Base-by-base conservation (phyloP, 2,329 filamentous ascomycete species). In the Fusarium newnesense region DNA sequence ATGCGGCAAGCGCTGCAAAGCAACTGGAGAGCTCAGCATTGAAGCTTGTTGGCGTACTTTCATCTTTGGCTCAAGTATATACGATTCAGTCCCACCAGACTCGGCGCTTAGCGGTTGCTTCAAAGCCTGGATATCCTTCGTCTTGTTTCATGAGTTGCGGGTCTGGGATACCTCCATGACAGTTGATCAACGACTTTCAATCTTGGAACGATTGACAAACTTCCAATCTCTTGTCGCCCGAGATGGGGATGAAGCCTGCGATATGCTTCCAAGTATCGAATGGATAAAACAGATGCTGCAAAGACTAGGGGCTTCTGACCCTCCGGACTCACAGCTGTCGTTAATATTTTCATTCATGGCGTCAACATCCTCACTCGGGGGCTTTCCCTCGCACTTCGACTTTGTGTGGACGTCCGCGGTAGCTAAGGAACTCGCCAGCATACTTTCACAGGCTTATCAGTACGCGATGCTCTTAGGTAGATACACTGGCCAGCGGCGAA, bases 231-330 rank as follows among this genome's bases (percentile, higher is more conserved):
- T 54, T 7, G 5, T 54, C 4, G 19, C 19, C 2, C 34, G 5
- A 5, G 7, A 28, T 30, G 24, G 10, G 0, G 50, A 40, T 3
- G 34, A 28, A 30, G 50, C 50, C 12, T 5, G 0, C 26, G 24
- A 54, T 28, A 21, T 54, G 19, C 34, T 54, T n/a, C 50, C 50
- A 13, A 54, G 15, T 5, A 40, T 40, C 4, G n/a, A n/a, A n/a
- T 54, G 19, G 24, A 2, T 54, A 16, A 54, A 54, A 40, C 34
- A 40, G 10, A 54, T 54, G 50, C 50, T 54, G 10, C 50, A 54
- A 40, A 54, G n/a, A 5, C 7, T 54, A 40, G 19, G 50, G 11
- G 18, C 34, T 16, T 40, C 50, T 40, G 19, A 40, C 28, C 50
- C 50, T 7, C 10, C 19, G 12, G 50, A 54, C 34, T 54, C 24